Percentiles rank a stretch among this genome's conserved stretches.
phyloP scores from a whole-genome alignment of 2,329 filamentous ascomycete species.

The Chaetomium olivaceum region DNA sequence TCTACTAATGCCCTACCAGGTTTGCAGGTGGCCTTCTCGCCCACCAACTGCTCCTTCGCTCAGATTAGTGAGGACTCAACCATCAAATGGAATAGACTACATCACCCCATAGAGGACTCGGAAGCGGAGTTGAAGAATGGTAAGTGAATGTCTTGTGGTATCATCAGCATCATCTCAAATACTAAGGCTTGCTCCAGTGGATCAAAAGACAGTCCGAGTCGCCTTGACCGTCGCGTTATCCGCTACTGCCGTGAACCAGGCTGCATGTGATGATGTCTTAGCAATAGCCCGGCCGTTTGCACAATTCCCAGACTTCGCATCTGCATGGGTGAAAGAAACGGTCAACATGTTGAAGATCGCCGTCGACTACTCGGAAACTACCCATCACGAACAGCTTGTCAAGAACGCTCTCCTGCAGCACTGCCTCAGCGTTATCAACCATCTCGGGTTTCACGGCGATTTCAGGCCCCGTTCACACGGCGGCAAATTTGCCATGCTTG shows the following conservation, averaged over 20 bases:
- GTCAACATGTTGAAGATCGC: conserved; percentile 69
- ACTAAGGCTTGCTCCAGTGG: conserved; percentile 41
- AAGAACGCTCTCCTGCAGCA: conserved; percentile 72
- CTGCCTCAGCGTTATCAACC: conserved; percentile 75
- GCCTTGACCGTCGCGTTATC: conserved; percentile 57
- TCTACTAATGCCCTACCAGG: conserved; percentile 41
- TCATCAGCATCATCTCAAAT: no score
- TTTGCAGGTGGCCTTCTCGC: conserved; percentile 61
- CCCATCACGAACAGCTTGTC: conserved; percentile 69
- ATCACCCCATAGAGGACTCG: conserved; percentile 52
- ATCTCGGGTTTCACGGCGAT: conserved; percentile 71
- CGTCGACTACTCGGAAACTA: conserved; percentile 80
- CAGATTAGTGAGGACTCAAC: conserved; percentile 61
- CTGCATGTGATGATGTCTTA: conserved; percentile 70
- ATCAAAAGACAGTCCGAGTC: conserved; percentile 61
- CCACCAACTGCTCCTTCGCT: conserved; percentile 59
- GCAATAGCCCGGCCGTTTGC: conserved; percentile 61
- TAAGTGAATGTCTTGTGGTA: conserved; percentile 37
- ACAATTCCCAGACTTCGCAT: conserved; percentile 55
- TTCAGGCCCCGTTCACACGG: conserved; percentile 61
- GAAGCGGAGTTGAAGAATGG: conserved; percentile 51
- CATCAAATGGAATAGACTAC: conserved; percentile 58
- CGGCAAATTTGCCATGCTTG: conserved; percentile 73
- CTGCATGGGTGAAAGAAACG: conserved; percentile 65
- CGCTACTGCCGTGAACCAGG: conserved; percentile 47